phyloP scores from a whole-genome alignment of 345 rosid species.

The Dimocarpus longan region DNA sequence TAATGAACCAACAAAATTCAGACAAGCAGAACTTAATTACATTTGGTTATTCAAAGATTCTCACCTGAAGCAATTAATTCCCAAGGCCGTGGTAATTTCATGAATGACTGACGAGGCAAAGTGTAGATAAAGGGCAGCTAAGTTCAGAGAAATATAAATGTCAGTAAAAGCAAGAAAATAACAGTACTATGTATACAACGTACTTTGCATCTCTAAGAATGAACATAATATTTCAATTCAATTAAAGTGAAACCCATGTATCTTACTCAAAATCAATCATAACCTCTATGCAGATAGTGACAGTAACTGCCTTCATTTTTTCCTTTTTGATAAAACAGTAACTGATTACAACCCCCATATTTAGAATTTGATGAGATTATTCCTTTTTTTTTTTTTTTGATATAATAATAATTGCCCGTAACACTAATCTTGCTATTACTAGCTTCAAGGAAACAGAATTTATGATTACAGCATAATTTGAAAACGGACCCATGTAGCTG shows the following conservation, averaged over 20 bases:
- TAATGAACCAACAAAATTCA: background rate
- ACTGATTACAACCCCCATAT: background rate
- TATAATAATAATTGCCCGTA: background rate
- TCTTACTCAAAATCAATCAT: background rate
- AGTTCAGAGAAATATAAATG: slow-evolving; percentile 22
- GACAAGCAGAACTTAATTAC: background rate
- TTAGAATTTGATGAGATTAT: background rate
- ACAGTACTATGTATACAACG: background rate
- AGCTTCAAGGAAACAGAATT: background rate
- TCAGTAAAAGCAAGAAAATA: slow-evolving; percentile 20
- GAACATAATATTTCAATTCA: background rate
- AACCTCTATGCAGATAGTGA: background rate
- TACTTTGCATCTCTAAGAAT: background rate
- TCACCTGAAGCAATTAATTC: slow-evolving; percentile 98
- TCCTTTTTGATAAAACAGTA: background rate
- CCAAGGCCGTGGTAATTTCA: slow-evolving; percentile 92
- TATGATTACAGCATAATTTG: background rate
- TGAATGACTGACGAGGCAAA: slow-evolving; percentile 91
- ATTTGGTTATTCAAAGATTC: slow-evolving; percentile 1
- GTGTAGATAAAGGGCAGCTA: slow-evolving; percentile 80
- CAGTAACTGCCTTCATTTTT: background rate
- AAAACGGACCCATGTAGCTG: background rate
- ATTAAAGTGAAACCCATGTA: background rate
- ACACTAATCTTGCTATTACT: background rate
- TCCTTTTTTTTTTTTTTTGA: too few relatives aligned